Percentiles rank a stretch among this genome's conserved stretches.
These are phyloP conservation scores for Thinopyrum elongatum DNA, from an alignment of 176 grass and related monocot species.

Conservation along the genomic window DNA sequence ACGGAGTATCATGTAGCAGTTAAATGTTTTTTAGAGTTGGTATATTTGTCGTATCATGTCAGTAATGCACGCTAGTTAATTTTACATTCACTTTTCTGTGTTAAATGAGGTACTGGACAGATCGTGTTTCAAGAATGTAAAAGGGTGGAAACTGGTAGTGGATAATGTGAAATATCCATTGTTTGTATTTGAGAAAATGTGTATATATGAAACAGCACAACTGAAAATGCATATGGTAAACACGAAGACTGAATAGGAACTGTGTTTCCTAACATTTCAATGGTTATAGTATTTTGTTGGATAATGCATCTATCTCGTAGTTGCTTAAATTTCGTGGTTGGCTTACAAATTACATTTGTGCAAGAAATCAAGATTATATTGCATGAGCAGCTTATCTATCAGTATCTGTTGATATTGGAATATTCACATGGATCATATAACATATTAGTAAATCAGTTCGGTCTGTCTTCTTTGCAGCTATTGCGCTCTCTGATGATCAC, in stretches of 20 bases:
- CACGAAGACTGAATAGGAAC: background rate
- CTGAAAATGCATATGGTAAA: background rate
- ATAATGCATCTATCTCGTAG: background rate
- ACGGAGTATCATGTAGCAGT: background rate
- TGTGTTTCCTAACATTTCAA: background rate
- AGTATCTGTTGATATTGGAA: slow-evolving; percentile 18
- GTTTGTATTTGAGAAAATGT: background rate
- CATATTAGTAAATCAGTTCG: slow-evolving; percentile 17
- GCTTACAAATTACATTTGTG: background rate
- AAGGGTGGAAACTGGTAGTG: background rate
- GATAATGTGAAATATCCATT: background rate
- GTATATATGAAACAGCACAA: background rate
- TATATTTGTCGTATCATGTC: background rate
- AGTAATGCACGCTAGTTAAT: background rate
- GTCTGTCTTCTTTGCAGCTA: slow-evolving; percentile 46
- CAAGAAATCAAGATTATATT: background rate
- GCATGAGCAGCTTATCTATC: background rate
- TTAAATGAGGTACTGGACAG: background rate
- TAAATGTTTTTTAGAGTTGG: background rate
- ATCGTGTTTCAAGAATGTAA: background rate
- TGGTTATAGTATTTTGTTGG: background rate
- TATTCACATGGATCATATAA: background rate
- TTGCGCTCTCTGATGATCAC: slow-evolving; percentile 83
- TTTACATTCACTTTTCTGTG: background rate
- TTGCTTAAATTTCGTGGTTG: background rate